Percentiles rank a stretch among this genome's conserved stretches.
Conservation (phyloP, 2,329 filamentous ascomycete genomes). For the Claviceps lovelessii region DNA sequence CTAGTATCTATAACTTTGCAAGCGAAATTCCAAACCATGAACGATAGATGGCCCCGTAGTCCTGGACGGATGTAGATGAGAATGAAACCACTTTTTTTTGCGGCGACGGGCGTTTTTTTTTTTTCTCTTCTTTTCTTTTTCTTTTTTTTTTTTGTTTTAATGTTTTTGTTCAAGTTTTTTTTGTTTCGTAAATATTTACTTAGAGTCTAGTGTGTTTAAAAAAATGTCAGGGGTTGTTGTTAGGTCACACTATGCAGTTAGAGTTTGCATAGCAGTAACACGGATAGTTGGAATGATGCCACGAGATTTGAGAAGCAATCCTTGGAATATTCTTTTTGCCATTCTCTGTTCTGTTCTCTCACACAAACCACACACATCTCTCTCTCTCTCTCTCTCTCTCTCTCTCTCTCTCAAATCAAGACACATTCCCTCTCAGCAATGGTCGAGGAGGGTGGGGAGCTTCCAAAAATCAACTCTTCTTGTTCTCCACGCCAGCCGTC, state of each 20-base stretch:
- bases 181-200: neutral
- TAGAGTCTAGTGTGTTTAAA: neutral
- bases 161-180: neutral
- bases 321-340: too few relatives aligned
- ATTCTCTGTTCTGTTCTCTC: too few relatives aligned
- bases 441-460: too few relatives aligned
- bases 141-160: neutral
- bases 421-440: too few relatives aligned
- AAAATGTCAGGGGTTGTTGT: neutral
- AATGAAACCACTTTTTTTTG: neutral
- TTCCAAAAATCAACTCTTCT: too few relatives aligned
- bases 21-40: slow-evolving; percentile 1
- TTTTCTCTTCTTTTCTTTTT: neutral
- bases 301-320: neutral
- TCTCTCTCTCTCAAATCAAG: too few relatives aligned
- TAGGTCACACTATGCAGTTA: neutral
- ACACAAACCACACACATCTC: too few relatives aligned
- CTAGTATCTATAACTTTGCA: neutral
- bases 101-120: neutral
- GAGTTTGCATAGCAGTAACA: neutral
- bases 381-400: too few relatives aligned
- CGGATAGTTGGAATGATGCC: neutral
- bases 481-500: too few relatives aligned
- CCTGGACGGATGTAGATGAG: neutral
- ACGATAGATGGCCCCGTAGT: neutral